Base-by-base conservation (phyloP, 2,329 filamentous ascomycete species). In the Colletotrichum brevisporum region DNA sequence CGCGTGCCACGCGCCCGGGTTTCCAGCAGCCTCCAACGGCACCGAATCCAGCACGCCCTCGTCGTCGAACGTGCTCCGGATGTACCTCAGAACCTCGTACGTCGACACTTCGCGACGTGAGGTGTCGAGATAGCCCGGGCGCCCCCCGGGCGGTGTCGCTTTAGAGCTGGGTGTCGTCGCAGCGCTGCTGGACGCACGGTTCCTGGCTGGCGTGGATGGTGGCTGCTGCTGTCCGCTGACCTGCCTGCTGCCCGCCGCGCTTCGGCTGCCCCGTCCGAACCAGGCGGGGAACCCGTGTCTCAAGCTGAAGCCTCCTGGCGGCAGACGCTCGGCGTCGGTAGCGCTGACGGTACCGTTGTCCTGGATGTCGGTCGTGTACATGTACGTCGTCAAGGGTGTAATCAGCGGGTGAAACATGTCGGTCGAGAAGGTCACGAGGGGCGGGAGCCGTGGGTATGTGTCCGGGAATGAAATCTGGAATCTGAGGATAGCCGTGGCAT, bases 381-480 rank as follows among this genome's bases (percentile, higher is more conserved):
- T 96, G 81, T 97, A 97, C 4, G 94, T 97, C n/a, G 94, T 97
- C 71, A 97, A 86, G 45, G 96, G 95, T 8, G 95, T 94, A 73
- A 98, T 91, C 50, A 99, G 86, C 18, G 95, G 95, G 78, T 99
- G 95, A 79, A 98, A 99, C 73, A 98, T 92, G 78, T 98, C 95
- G 74, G 94, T 97, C 53, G 90, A 89, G 80, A 99, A 97, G 63
- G 92, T 95, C 73, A 99, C 89, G 18, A 95, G 85, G 10, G 96
- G 96, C 58, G 95, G 93, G 21, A 93, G 83, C 59, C 86, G 83
- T 13, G 95, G 95, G 78, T 97, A 98, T 47, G 88, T 86, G 70
- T 92, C 86, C 43, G 95, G 93, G 75, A 98, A 98, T 26, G 91
- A 91, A 72, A 98, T 92, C 74, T 96, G 91, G 81, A 98, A 97